Conservation (phyloP, 2,329 filamentous ascomycete species). For the Penicillium brasilianum region DNA sequence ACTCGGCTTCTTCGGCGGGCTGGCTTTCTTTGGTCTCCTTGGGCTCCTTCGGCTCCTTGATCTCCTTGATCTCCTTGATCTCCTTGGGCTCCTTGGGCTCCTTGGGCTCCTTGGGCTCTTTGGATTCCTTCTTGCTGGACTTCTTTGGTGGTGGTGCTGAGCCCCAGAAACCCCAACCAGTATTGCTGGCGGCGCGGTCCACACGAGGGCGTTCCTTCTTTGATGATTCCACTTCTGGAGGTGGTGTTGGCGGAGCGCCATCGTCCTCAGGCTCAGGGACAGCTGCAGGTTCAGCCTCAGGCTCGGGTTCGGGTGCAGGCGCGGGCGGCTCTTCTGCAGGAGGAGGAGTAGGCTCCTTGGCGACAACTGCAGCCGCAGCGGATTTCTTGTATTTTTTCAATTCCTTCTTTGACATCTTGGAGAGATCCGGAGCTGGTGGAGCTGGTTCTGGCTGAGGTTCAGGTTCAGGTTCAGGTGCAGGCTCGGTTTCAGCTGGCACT, state of each 20-base stretch:
- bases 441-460: conserved; percentile 17
- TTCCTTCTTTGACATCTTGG: conserved; percentile 33
- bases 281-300: conserved; percentile 35
- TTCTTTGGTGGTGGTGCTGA: conserved; percentile 57
- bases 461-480: conserved; percentile 40
- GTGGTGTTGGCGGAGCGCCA: conserved; percentile 54
- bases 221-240: conserved; percentile 59
- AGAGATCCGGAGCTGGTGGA: conserved; percentile 30
- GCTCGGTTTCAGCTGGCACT: conserved; percentile 31
- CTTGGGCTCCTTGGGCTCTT: conserved; percentile 2
- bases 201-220: conserved; percentile 80
- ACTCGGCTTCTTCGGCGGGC: conserved; percentile 10
- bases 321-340: conserved; percentile 43
- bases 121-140: conserved; percentile 57
- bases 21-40: conserved; percentile 50
- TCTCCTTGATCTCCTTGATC: conserved; percentile 38
- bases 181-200: conserved; percentile 68
- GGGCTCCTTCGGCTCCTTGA: conserved; percentile 49
- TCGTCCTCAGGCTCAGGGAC: conserved; percentile 16
- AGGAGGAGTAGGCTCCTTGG: conserved; percentile 26
- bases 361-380: conserved; percentile 27
- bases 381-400: conserved; percentile 38
- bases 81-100: conserved; percentile 48
- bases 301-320: conserved; percentile 34
- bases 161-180: conserved; percentile 78